Evolutionary conservation across 2,329 filamentous ascomycete species (phyloP), one percentile per base, ranked within the genome.

Genomic region (Claviceps pusilla): DNA sequence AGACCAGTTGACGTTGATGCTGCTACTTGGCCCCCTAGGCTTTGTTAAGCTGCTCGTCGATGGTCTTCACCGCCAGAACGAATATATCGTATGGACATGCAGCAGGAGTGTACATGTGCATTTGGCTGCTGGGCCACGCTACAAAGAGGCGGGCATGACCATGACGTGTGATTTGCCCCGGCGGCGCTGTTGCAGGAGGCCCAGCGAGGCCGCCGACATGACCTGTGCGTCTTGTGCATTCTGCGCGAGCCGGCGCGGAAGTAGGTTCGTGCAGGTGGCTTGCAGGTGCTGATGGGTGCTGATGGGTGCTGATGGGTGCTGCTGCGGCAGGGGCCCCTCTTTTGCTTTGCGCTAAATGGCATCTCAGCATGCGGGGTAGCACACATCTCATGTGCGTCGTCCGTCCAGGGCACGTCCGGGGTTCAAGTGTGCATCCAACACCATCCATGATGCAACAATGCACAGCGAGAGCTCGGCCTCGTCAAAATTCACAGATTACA

Each of bases 351-450:
- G 54, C 56, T 28, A 46, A 50, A 42, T 41, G 48, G 33, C 43
- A 45, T 48, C 10, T n/a, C 9, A 48, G n/a, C 24, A 54, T 54
- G 56, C 54, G 56, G 57, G 51, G 54, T 56, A 52, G 41, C n/a
- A 50, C 29, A 41, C 35, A 50, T 54, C 37, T 54, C 47, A 35
- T 35, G 24, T 35, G 33, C 33, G 33, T 35, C 33, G 33, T 35
- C 33, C 33, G 33, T 35, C 28, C 28, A 33, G 28, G 37, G 39
- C 12, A 24, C 24, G 24, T 24, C 24, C 24, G 24, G 24, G 24
- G 24, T 24, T 24, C 24, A 24, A 3, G 24, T 24, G 24, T 24
- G 24, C 24, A 24, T 24, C 2, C 24, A 24, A 24, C 24, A 24
- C 24, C 24, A 24, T 24, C 24, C 24, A 24, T 24, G 24, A 24